phyloP scores from a whole-genome alignment of 2,329 filamentous ascomycete species.

The Aspergillus ruber region DNA sequence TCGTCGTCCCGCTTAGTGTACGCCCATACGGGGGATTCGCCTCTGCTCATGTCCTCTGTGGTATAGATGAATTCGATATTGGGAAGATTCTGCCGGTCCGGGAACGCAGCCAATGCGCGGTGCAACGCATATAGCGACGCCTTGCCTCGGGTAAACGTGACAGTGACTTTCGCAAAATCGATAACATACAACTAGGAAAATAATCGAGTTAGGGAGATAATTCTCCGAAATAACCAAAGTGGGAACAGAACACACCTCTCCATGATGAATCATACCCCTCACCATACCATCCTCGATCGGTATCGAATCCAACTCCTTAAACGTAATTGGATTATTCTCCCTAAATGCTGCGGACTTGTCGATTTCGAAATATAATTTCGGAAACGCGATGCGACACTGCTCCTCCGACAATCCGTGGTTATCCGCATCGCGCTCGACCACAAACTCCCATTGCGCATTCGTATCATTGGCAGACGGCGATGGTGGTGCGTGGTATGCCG shows the following conservation, averaged over 20 bases:
- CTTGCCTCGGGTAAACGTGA: slow-evolving; percentile 31
- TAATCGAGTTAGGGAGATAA: background rate
- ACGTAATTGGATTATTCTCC: slow-evolving; percentile 19
- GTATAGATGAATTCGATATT: slow-evolving; percentile 47
- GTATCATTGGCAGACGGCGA: background rate
- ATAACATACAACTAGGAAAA: slow-evolving; percentile 30
- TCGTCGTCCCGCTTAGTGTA: slow-evolving; percentile 38
- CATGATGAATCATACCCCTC: slow-evolving; percentile 29
- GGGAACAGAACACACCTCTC: slow-evolving; percentile 24
- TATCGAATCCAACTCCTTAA: slow-evolving; percentile 28
- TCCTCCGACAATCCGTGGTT: slow-evolving; percentile 31
- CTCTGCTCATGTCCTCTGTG: slow-evolving; percentile 39
- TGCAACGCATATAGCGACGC: slow-evolving; percentile 44
- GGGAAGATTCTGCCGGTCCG: slow-evolving; percentile 35
- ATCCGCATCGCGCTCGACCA: slow-evolving; percentile 25
- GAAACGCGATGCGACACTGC: slow-evolving; percentile 36
- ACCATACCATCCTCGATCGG: slow-evolving; percentile 31
- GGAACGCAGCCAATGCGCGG: slow-evolving; percentile 40
- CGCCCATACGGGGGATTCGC: slow-evolving; percentile 35
- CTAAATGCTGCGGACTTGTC: slow-evolving; percentile 24
- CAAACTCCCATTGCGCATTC: slow-evolving; percentile 27
- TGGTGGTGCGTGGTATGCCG: slow-evolving; percentile 1
- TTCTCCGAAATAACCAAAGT: background rate
- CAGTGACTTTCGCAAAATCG: slow-evolving; percentile 27
- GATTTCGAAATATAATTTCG: slow-evolving; percentile 33